phyloP scores from a whole-genome alignment of 1,284 basidiomycete species.

The Boletellus deceptivus region DNA sequence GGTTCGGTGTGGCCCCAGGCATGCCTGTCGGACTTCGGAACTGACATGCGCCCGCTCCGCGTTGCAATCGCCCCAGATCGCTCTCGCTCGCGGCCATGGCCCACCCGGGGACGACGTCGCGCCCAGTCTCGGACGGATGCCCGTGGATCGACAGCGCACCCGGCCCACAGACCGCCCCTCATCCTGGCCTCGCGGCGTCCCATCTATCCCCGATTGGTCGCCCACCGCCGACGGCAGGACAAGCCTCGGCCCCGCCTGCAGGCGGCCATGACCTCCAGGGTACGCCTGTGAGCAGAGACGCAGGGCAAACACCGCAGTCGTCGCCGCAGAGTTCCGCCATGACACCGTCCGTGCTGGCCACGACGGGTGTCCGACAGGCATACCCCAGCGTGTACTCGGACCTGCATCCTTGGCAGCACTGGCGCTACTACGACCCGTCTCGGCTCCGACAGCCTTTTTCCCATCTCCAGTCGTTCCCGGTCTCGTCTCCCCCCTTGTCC shows the following conservation, averaged over 20 bases:
- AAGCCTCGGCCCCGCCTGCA: background rate
- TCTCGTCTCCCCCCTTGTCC: background rate
- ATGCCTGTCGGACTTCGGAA: constrained; percentile 28
- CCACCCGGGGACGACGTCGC: background rate
- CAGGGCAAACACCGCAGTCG: background rate
- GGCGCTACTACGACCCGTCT: constrained; percentile 9
- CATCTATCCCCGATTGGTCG: background rate
- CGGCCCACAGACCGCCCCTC: background rate
- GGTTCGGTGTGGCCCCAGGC: constrained; percentile 4
- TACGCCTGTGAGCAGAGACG: background rate
- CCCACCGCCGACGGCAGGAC: background rate
- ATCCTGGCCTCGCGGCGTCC: background rate
- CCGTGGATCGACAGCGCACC: background rate
- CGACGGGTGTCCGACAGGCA: background rate
- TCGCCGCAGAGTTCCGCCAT: background rate
- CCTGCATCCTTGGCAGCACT: background rate
- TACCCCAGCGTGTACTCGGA: constrained; percentile 5
- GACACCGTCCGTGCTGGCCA: background rate
- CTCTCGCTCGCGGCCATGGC: constrained; percentile 9
- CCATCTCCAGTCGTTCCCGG: background rate
- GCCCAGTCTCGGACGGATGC: background rate
- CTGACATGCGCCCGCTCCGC: background rate
- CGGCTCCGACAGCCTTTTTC: background rate
- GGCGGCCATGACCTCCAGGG: background rate
- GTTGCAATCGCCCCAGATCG: background rate